phyloP scores from a whole-genome alignment of 2,329 filamentous ascomycete genomes.

The Microcera coccophila region DNA sequence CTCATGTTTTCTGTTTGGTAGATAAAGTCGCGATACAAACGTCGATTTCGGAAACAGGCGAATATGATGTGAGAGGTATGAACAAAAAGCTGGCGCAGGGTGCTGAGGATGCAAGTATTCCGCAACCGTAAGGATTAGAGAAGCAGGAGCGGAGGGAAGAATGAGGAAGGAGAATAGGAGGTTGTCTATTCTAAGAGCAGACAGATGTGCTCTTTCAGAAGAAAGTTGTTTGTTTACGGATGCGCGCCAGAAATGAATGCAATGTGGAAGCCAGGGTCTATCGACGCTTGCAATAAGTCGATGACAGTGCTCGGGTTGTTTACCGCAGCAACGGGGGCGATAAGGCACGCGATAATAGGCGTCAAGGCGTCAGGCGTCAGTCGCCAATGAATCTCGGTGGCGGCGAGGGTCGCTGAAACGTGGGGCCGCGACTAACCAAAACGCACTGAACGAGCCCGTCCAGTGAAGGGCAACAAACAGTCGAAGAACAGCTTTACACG shows the following conservation, averaged over 20 bases:
- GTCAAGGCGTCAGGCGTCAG: constrained; percentile 2
- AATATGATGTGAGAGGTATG: not conserved
- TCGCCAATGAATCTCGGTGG: constrained; percentile 19
- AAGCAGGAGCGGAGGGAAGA: constrained; percentile 5
- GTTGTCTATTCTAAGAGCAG: constrained; percentile 3
- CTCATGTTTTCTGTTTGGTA: constrained; percentile 32
- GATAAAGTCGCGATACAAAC: constrained; percentile 3
- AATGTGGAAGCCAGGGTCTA: not conserved
- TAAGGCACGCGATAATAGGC: not conserved
- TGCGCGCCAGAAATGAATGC: not conserved
- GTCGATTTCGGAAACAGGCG: not conserved
- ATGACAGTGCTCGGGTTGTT: constrained; percentile 23
- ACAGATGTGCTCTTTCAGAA: constrained; percentile 6
- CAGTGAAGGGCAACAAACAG: not conserved
- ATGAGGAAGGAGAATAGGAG: constrained; percentile 1
- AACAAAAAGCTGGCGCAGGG: not conserved
- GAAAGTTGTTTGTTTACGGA: constrained; percentile 1
- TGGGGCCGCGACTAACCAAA: constrained; percentile 8
- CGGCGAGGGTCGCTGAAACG: constrained; percentile 19
- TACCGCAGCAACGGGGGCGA: constrained; percentile 31
- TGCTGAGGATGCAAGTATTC: constrained; percentile 7
- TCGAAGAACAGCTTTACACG: constrained; percentile 34
- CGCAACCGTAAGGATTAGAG: constrained; percentile 21
- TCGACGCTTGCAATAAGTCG: not conserved
- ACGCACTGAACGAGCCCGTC: constrained; percentile 2